Conservation (phyloP, 805 yeast species). For the Hanseniaspora lindneri region DNA sequence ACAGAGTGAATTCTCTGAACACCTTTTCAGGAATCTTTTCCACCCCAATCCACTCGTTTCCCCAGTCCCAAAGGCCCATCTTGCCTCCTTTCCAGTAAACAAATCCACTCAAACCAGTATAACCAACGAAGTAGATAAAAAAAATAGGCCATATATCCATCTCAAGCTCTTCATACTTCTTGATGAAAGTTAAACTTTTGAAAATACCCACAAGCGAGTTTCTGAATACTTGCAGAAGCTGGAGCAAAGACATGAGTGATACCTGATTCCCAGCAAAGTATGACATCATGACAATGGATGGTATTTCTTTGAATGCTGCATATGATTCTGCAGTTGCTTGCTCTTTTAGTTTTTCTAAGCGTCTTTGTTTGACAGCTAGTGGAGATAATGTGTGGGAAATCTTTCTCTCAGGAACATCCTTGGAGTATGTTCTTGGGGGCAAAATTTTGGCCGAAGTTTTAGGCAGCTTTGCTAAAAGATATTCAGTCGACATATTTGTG, state of each 20-base stretch:
- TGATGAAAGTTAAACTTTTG: not conserved
- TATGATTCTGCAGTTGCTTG: conserved; percentile 14
- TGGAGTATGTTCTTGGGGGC: conserved; percentile 1
- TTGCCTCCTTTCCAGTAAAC: conserved; percentile 16
- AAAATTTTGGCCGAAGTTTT: conserved; percentile 2
- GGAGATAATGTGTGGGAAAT: conserved; percentile 3
- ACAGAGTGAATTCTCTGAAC: conserved; percentile 5
- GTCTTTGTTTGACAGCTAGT: conserved; percentile 2
- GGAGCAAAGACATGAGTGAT: conserved; percentile 11
- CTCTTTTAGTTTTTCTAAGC: conserved; percentile 7
- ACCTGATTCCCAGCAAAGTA: conserved; percentile 14
- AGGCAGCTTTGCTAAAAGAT: conserved; percentile 1
- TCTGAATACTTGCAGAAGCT: conserved; percentile 8
- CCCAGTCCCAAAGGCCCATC: conserved; percentile 15
- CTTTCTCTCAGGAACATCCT: conserved; percentile 11
- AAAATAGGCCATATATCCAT: conserved; percentile 13
- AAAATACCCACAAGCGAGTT: conserved; percentile 6
- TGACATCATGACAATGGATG: conserved; percentile 15
- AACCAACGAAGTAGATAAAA: conserved; percentile 11
- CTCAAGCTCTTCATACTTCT: conserved; percentile 11
- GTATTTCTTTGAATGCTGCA: conserved; percentile 14
- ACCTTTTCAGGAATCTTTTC: conserved; percentile 11
- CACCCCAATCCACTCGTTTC: conserved; percentile 9
- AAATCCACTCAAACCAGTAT: conserved; percentile 6
- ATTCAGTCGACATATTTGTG: conserved; percentile 10